These are phyloP conservation scores for Dryas drummondii DNA, from an alignment of 306 rosid genomes.

Conservation along the genomic window DNA sequence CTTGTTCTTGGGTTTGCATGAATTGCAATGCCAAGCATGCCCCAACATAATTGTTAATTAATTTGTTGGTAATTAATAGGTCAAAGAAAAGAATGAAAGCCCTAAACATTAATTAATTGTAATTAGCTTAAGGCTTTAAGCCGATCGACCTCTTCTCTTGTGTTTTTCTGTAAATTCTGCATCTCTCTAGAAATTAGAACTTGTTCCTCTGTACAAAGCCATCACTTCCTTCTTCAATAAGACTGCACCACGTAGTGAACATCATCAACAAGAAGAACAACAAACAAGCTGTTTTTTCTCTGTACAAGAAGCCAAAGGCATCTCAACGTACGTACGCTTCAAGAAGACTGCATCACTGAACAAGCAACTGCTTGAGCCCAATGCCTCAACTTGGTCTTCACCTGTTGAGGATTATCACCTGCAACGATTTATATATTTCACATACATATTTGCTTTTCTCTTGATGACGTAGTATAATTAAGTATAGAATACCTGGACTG, in stretches of 20 bases:
- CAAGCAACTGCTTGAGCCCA: conserved; percentile 99
- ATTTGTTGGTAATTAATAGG: not conserved
- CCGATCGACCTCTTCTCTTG: not conserved
- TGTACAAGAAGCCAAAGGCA: conserved; percentile 45
- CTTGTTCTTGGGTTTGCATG: no score
- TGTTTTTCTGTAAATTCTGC: not conserved
- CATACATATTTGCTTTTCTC: no score
- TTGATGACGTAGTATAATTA: no score
- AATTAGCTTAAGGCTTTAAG: not conserved
- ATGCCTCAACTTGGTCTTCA: conserved; percentile 79
- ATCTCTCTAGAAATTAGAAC: conserved; percentile 6
- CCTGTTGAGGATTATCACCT: conserved; percentile 90
- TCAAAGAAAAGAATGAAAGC: not conserved
- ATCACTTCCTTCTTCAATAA: not conserved
- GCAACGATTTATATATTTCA: not conserved
- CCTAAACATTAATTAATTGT: not conserved
- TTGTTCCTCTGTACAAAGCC: conserved; percentile 12
- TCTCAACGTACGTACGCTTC: conserved; percentile 15
- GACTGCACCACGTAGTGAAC: not conserved
- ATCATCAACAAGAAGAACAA: not conserved
- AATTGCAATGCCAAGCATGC: no score
- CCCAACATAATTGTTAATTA: no score
- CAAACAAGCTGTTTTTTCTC: not conserved
- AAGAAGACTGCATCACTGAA: conserved; percentile 73
- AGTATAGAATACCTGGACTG: conserved; percentile 55